phyloP scores from a whole-genome alignment of 441 rosid species.

The Gossypium schwendimanii region DNA sequence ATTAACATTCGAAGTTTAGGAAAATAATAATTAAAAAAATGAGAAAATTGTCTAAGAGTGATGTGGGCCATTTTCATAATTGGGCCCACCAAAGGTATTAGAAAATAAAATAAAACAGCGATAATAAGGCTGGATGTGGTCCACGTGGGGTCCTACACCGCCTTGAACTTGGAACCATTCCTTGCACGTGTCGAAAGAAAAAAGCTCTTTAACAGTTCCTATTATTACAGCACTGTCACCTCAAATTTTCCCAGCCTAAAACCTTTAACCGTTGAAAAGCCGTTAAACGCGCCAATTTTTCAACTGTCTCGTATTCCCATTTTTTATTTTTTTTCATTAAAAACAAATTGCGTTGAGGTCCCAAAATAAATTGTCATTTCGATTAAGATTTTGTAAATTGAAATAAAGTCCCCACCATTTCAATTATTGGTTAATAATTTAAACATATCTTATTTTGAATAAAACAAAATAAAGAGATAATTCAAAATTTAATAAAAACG shows the following conservation, averaged over 20 bases:
- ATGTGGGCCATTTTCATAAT: not conserved
- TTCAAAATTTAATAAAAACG: too few relatives aligned
- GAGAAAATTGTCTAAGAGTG: not conserved
- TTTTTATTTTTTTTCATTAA: too few relatives aligned
- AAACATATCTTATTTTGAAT: too few relatives aligned
- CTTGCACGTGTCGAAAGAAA: slow-evolving; percentile 15
- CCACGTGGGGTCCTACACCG: slow-evolving; percentile 21
- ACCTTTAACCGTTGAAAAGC: slow-evolving; percentile 18
- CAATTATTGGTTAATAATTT: too few relatives aligned
- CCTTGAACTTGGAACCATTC: not conserved
- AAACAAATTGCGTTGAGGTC: too few relatives aligned
- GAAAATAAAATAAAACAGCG: not conserved
- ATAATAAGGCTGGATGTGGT: slow-evolving; percentile 20
- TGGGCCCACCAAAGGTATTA: slow-evolving; percentile 3
- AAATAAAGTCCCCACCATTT: too few relatives aligned
- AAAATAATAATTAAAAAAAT: too few relatives aligned
- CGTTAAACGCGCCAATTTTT: slow-evolving; percentile 32
- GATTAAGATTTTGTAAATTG: too few relatives aligned
- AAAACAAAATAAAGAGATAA: too few relatives aligned
- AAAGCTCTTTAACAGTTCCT: not conserved
- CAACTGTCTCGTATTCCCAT: not conserved
- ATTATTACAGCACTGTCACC: not conserved
- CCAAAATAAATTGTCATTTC: too few relatives aligned
- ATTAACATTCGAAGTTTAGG: too few relatives aligned
- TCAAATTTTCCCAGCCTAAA: not conserved